These are phyloP conservation scores for Serendipita vermifera DNA, from an alignment of 768 basidiomycete species.

Conservation along the genomic window DNA sequence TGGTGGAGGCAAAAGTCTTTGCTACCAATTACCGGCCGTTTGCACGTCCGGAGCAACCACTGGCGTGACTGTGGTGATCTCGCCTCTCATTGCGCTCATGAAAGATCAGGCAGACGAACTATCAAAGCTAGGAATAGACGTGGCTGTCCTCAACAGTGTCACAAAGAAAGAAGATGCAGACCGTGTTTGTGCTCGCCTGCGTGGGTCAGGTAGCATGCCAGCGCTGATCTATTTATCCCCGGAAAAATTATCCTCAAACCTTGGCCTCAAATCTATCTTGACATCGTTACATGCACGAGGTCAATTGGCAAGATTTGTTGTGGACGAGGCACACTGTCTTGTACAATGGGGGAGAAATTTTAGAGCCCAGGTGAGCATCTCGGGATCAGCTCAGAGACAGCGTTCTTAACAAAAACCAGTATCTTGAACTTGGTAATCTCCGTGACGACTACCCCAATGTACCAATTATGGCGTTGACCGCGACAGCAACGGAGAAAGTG, in stretches of 20 bases:
- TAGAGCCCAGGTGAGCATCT: slow-evolving; percentile 52
- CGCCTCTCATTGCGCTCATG: slow-evolving; percentile 81
- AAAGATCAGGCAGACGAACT: slow-evolving; percentile 73
- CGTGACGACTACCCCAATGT: slow-evolving; percentile 62
- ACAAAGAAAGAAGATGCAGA: slow-evolving; percentile 26
- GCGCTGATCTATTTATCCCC: slow-evolving; percentile 81
- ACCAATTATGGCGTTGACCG: slow-evolving; percentile 94
- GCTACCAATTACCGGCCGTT: slow-evolving; percentile 83
- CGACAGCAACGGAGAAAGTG: slow-evolving; percentile 73
- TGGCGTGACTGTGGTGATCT: slow-evolving; percentile 82
- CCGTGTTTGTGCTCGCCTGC: slow-evolving; percentile 29
- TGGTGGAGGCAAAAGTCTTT: slow-evolving; percentile 82
- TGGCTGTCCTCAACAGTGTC: slow-evolving; percentile 54
- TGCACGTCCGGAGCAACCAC: slow-evolving; percentile 54
- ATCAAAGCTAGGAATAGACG: slow-evolving; percentile 49
- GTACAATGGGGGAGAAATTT: slow-evolving; percentile 92
- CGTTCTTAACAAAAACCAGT: slow-evolving; percentile 31
- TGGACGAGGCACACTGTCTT: slow-evolving; percentile 96
- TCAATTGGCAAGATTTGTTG: slow-evolving; percentile 73
- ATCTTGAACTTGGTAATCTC: slow-evolving; percentile 50
- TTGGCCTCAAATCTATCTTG: slow-evolving; percentile 42
- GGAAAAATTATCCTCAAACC: slow-evolving; percentile 65
- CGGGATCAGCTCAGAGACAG: neutral
- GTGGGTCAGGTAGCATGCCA: slow-evolving; percentile 37
- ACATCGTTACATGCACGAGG: slow-evolving; percentile 40